Evolutionary conservation across 805 yeast genomes (phyloP), one percentile per base, ranked within the genome.

Genomic region (Candida bentonensis): DNA sequence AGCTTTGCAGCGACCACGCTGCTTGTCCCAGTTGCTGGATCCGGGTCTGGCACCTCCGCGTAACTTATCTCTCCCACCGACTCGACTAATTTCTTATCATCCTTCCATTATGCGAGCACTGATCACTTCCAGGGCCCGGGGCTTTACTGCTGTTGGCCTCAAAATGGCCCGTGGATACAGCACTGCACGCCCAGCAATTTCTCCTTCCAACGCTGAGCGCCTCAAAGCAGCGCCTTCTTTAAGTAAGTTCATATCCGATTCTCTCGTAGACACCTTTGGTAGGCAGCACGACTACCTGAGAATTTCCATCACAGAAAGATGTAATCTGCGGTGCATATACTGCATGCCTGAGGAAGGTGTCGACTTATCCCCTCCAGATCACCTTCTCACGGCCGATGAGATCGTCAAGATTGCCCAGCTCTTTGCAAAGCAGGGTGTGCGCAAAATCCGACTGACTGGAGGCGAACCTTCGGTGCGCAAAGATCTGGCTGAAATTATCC

Each of bases 321-420:
- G 78, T 48, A 72, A 72, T 49, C 52, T 72, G 20, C 49, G 70
- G 7, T 59, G 63, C 39, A 56, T 64, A 15, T 73, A 73, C 50
- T 73, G 78, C 49, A 73, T 73, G 78, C 78, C 78, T 0, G 75
- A 70, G 45, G 74, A 73, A 43, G 78, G 78, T 3, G 65, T 73
- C 2, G 69, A 65, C n/a, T 52, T 73, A 22, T 65, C 72, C 21
- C 73, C 74, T 4, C 52, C 58, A 2, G 64, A 62, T 2, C 50
- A 66, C 9, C 55, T 72, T 15, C 51, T 73, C 39, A 59, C 70
- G 4, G 62, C 69, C 0, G 63, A 61, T 27, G 78, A 73, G 51
- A 72, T 73, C 39, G 50, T 68, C 7, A 49, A 59, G 26, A 48
- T 73, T 3, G 72, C 76, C 1, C 33, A 50, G 30, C 49, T 70